These are phyloP conservation scores for Fusarium pseudonygamai DNA, from an alignment of 2,329 filamentous ascomycete species.

Conservation along the genomic window DNA sequence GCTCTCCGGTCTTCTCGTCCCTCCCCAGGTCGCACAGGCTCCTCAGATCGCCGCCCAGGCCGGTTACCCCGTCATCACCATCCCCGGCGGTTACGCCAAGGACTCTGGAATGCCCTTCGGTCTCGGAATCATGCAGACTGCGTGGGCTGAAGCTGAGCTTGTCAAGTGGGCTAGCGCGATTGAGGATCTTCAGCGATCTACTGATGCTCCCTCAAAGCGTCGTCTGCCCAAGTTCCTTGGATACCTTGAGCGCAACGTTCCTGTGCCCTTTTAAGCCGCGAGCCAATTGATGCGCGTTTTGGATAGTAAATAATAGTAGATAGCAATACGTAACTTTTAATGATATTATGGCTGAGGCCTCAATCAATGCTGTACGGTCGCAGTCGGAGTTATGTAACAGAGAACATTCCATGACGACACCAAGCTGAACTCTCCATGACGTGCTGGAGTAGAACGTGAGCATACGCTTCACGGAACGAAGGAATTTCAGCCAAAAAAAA, in stretches of 20 bases:
- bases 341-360: not conserved
- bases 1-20: slow-evolving; percentile 73
- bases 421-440: not conserved
- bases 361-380: not conserved
- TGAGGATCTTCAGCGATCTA: slow-evolving; percentile 63
- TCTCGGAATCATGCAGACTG: slow-evolving; percentile 66
- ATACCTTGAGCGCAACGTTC: slow-evolving; percentile 58
- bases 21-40: slow-evolving; percentile 72
- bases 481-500: not conserved
- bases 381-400: not conserved
- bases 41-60: slow-evolving; percentile 79
- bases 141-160: slow-evolving; percentile 66
- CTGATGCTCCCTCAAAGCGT: slow-evolving; percentile 56
- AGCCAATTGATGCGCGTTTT: not conserved
- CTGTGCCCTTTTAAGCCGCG: slow-evolving; percentile 44
- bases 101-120: slow-evolving; percentile 70
- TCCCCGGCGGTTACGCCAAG: slow-evolving; percentile 68
- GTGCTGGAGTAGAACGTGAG: not conserved
- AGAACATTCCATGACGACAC: not conserved
- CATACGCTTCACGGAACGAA: not conserved
- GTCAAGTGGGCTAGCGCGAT: slow-evolving; percentile 71
- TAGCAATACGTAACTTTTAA: slow-evolving; percentile 4
- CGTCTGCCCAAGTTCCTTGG: slow-evolving; percentile 62
- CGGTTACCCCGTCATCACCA: slow-evolving; percentile 76
- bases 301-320: not conserved